Conservation (phyloP, 2,329 filamentous ascomycete genomes). For the Stromatinia cepivora region DNA sequence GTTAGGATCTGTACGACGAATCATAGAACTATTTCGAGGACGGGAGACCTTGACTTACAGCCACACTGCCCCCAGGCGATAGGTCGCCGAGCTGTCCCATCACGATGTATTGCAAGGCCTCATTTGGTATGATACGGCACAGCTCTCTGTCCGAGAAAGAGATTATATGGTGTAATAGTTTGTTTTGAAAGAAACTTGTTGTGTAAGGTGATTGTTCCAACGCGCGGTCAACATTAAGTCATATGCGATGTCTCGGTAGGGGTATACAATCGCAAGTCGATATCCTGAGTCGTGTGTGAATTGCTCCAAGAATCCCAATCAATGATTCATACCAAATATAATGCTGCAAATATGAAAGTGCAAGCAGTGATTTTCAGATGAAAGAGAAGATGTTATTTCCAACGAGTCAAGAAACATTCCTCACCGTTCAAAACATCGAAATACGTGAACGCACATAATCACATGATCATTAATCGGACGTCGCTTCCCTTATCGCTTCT, state of each 20-base stretch:
- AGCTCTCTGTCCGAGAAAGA: conserved; percentile 21
- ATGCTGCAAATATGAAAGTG: conserved; percentile 2
- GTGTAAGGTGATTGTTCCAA: conserved; percentile 13
- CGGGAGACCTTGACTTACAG: conserved; percentile 51
- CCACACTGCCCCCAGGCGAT: conserved; percentile 75
- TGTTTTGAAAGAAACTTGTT: conserved; percentile 1
- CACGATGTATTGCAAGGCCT: conserved; percentile 38
- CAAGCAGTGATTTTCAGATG: conserved; percentile 9
- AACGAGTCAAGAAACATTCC: conserved; percentile 11
- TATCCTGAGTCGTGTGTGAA: conserved; percentile 21
- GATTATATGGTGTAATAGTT: conserved; percentile 18
- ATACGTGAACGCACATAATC: conserved; percentile 25
- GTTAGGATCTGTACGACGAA: conserved; percentile 17
- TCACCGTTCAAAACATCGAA: conserved; percentile 15
- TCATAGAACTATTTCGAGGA: conserved; percentile 28
- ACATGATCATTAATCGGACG: conserved; percentile 29
- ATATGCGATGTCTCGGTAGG: conserved; percentile 23
- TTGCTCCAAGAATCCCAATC: conserved; percentile 9
- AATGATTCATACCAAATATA: conserved; percentile 11
- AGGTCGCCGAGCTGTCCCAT: conserved; percentile 76
- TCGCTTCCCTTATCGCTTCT: conserved; percentile 35
- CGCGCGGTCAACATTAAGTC: conserved; percentile 23
- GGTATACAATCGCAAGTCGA: conserved; percentile 11
- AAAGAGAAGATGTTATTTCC: conserved; percentile 6
- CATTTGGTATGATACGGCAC: conserved; percentile 37